Evolutionary conservation across 768 basidiomycete genomes (phyloP), one percentile per base, ranked within the genome.

Genomic region (Boletus sensibilis): DNA sequence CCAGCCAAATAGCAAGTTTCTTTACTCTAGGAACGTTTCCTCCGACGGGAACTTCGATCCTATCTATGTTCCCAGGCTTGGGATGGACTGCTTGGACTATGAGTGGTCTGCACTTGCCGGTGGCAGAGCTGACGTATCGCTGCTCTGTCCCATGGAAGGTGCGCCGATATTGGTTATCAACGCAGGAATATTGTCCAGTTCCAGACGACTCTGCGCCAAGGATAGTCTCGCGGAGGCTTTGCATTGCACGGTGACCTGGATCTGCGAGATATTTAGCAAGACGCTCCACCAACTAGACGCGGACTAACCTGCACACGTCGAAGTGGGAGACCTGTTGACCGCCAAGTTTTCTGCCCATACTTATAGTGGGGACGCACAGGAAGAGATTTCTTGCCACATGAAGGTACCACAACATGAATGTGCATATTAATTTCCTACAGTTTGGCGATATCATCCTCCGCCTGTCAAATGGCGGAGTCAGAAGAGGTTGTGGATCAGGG

Each of bases 71-170:
- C 5, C 9, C 18, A 21, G 0, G 2, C 1, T 31, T 45, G 9
- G 67, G 64, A n/a, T 57, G 55, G 25, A 68, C 57, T 21, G 61
- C 68, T 40, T 71, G 67, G n/a, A 71, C 57, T 12, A 25, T 0
- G 21, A 71, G 67, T 13, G 21, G 52, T 43, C 21, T 70, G 42
- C 69, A 68, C 44, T 25, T 69, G 21, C 66, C 69, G 5, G 56
- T 61, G 21, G 54, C 44, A 10, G 64, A 51, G 23, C 67, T 70
- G 52, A 68, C 55, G 18, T 68, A 68, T 52, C 67, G 57, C 31
- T 65, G 55, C 21, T 47, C 50, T 23, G 12, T 2, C 3, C 58
- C 66, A 8, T 68, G 67, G 9, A 12, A 20, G 4, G 35, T 48
- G 18, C 41, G 57, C 13, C 57, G 65, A 50, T 61, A 59, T 35